Conservation (phyloP, 1,139 yeast species). For the Nakaseomyces sp. region DNA sequence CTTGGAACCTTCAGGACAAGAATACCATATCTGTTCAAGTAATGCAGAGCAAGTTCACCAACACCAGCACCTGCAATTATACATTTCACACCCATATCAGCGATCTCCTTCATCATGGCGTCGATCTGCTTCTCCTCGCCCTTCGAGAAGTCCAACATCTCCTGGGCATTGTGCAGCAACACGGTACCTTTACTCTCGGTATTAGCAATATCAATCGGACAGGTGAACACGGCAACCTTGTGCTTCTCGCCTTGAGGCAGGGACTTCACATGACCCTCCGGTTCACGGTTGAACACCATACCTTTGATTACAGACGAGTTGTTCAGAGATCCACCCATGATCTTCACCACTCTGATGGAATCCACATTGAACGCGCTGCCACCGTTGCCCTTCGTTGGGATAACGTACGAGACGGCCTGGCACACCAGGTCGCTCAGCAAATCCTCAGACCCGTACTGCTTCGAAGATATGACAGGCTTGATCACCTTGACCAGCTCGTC, state of each 20-base stretch:
- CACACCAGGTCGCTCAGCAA: constrained; percentile 69
- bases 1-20: constrained; percentile 84
- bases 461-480: constrained; percentile 83
- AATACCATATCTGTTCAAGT: constrained; percentile 76
- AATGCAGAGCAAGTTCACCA: constrained; percentile 90
- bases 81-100: constrained; percentile 77
- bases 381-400: constrained; percentile 50
- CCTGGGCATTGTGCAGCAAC: constrained; percentile 86
- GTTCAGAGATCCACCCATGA: constrained; percentile 81
- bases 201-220: constrained; percentile 88
- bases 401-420: constrained; percentile 72
- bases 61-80: constrained; percentile 88
- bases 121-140: constrained; percentile 96
- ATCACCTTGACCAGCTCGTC: constrained; percentile 64
- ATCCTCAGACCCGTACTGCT: constrained; percentile 86
- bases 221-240: constrained; percentile 86
- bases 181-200: constrained; percentile 98
- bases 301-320: constrained; percentile 82
- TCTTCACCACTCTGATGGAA: constrained; percentile 86
- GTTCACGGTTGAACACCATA: constrained; percentile 96
- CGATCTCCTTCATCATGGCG: constrained; percentile 71
- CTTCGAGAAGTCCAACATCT: constrained; percentile 89
- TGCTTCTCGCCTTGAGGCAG: constrained; percentile 43
- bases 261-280: constrained; percentile 79
- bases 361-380: constrained; percentile 70